A percentile compares a stretch with the other conserved stretches of the same genome.
phyloP scores from a whole-genome alignment of 345 rosid genomes.

The Syzygium grande region DNA sequence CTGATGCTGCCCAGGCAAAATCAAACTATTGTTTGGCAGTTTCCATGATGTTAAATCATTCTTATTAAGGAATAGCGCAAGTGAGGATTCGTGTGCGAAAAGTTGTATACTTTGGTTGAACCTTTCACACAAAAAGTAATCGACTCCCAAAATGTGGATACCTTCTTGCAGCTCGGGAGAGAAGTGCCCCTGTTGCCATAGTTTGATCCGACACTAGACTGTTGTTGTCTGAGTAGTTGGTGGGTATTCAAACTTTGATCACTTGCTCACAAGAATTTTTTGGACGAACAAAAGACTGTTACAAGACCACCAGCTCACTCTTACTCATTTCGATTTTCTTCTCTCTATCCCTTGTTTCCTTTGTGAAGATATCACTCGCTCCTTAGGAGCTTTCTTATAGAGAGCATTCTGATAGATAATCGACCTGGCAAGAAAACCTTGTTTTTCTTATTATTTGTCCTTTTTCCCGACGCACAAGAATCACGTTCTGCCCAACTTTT shows the following conservation, averaged over 20 bases:
- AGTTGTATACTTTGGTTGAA: background rate
- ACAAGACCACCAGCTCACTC: background rate
- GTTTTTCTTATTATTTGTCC: background rate
- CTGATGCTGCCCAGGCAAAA: background rate
- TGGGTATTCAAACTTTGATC: background rate
- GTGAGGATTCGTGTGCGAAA: background rate
- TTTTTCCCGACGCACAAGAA: rapidly evolving
- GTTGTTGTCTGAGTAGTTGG: background rate
- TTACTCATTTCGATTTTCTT: background rate
- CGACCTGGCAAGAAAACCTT: background rate
- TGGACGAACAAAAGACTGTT: background rate
- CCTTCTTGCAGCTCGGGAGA: background rate
- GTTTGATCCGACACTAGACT: background rate
- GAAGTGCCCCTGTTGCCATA: background rate
- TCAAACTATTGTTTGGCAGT: background rate
- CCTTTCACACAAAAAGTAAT: background rate
- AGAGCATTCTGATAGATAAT: background rate
- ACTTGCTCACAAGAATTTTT: background rate
- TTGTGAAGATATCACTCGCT: background rate
- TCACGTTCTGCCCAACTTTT: background rate
- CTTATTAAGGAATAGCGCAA: background rate
- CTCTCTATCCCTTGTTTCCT: background rate
- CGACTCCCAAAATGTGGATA: background rate
- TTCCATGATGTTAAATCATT: background rate
- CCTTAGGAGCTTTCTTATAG: background rate